These are phyloP conservation scores for Ustilago curta DNA, from an alignment of 1,284 basidiomycete species.

Conservation along the genomic window DNA sequence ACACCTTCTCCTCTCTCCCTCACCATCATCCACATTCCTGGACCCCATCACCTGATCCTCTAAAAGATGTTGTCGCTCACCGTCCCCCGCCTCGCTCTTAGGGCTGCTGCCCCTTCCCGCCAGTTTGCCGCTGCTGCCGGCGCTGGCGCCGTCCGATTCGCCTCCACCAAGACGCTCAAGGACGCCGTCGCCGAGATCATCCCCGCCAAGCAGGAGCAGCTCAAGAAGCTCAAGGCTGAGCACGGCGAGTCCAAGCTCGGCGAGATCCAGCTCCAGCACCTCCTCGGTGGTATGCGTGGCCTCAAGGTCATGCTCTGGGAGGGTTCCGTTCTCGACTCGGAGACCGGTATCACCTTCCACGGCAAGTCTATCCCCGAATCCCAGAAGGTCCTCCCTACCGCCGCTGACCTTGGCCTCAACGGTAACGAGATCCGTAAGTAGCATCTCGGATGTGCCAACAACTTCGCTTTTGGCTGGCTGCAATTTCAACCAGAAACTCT, in stretches of 20 bases:
- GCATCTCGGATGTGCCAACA: not conserved
- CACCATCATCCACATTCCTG: slow-evolving; percentile 34
- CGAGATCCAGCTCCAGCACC: slow-evolving; percentile 66
- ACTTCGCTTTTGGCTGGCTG: not conserved
- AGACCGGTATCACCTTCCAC: slow-evolving; percentile 69
- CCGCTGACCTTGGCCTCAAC: slow-evolving; percentile 62
- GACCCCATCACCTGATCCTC: slow-evolving; percentile 6
- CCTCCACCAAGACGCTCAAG: slow-evolving; percentile 66
- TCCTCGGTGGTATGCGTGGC: slow-evolving; percentile 69
- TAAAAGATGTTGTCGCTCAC: slow-evolving; percentile 64
- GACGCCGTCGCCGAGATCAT: slow-evolving; percentile 68
- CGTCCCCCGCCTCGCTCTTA: slow-evolving; percentile 63
- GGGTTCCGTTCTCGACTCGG: slow-evolving; percentile 68
- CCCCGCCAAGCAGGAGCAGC: slow-evolving; percentile 68
- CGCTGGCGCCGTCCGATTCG: slow-evolving; percentile 57
- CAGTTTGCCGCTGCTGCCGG: slow-evolving; percentile 64
- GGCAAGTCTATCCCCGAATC: slow-evolving; percentile 67
- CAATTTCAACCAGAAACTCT: not conserved
- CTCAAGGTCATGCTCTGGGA: slow-evolving; percentile 70
- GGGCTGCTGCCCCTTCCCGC: slow-evolving; percentile 61
- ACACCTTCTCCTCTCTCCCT: slow-evolving; percentile 3
- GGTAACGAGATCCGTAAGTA: slow-evolving; percentile 68
- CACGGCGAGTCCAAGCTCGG: slow-evolving; percentile 64
- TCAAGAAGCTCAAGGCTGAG: slow-evolving; percentile 67
- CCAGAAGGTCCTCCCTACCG: slow-evolving; percentile 67